phyloP scores from a whole-genome alignment of 2,329 filamentous ascomycete genomes.

The Ophiostoma novo-ulmi region DNA sequence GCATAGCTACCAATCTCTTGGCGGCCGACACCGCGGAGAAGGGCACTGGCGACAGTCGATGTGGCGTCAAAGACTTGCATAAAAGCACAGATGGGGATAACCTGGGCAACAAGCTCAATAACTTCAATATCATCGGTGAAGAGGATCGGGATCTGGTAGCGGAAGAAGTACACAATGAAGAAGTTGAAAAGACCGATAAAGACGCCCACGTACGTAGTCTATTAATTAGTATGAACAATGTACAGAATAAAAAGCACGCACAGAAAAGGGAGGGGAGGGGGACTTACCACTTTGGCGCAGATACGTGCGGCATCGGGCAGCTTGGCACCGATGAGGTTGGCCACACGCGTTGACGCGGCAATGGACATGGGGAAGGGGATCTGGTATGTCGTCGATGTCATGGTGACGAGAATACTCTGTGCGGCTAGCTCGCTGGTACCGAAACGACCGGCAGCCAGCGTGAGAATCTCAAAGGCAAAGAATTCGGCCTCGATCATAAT shows the following conservation, averaged over 20 bases:
- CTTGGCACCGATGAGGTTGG: constrained; percentile 85
- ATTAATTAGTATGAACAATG: constrained; percentile 26
- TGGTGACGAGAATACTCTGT: constrained; percentile 75
- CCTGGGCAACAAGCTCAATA: constrained; percentile 59
- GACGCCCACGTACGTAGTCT: constrained; percentile 56
- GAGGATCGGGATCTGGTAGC: constrained; percentile 68
- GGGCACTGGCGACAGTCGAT: constrained; percentile 72
- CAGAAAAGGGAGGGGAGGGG: constrained; percentile 23
- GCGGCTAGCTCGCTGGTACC: constrained; percentile 76
- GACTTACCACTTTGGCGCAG: constrained; percentile 60
- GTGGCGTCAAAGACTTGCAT: constrained; percentile 89
- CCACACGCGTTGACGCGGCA: constrained; percentile 79
- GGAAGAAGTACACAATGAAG: constrained; percentile 60
- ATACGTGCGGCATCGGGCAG: constrained; percentile 74
- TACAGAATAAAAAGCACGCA: not conserved
- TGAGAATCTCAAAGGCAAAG: constrained; percentile 87
- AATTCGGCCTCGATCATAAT: constrained; percentile 94
- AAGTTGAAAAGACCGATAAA: constrained; percentile 77
- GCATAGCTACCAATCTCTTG: constrained; percentile 88
- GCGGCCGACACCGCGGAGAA: constrained; percentile 79
- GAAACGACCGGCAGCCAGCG: constrained; percentile 74
- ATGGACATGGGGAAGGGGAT: constrained; percentile 89
- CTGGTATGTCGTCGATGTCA: constrained; percentile 78
- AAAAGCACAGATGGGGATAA: constrained; percentile 75
- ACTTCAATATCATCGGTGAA: constrained; percentile 72